Percentiles rank a stretch among this genome's conserved stretches.
phyloP scores from a whole-genome alignment of 176 grass and related monocot species.

The Raddia guianensis region DNA sequence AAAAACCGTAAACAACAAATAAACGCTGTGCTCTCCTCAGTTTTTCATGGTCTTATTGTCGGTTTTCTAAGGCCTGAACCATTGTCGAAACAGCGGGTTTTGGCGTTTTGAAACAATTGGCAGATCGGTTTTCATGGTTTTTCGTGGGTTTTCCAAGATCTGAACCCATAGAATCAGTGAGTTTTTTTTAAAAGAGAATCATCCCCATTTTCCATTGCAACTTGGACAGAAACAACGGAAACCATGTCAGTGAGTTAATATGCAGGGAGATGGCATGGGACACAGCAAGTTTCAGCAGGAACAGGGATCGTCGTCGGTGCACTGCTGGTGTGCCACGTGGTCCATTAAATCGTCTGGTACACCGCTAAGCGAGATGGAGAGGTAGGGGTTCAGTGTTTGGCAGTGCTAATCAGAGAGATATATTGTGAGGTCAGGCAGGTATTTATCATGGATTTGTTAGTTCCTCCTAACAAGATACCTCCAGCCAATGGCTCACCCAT shows the following conservation, averaged over 20 bases:
- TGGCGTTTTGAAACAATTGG: no score
- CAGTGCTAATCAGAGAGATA: background rate
- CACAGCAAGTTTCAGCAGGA: background rate
- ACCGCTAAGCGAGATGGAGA: background rate
- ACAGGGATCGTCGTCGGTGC: background rate
- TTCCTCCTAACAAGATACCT: conserved; percentile 2
- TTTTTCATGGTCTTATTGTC: no score
- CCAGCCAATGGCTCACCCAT: background rate
- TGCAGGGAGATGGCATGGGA: background rate
- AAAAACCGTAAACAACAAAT: no score
- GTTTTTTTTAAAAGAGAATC: no score
- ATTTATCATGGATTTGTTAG: background rate
- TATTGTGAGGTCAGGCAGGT: background rate
- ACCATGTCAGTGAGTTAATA: background rate
- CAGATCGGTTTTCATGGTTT: no score
- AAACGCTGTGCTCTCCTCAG: no score
- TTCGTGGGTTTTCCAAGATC: no score
- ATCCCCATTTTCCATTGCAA: no score
- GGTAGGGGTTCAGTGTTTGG: background rate
- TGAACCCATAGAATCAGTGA: background rate
- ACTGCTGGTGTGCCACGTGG: background rate
- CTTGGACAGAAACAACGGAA: no score
- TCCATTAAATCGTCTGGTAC: background rate
- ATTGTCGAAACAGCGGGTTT: no score
- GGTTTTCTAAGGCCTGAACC: no score